Percentiles rank a stretch among this genome's conserved stretches.
These are phyloP conservation scores for Speleostelium caveatum DNA, from an alignment of 78 protist genomes.

Conservation along the genomic window DNA sequence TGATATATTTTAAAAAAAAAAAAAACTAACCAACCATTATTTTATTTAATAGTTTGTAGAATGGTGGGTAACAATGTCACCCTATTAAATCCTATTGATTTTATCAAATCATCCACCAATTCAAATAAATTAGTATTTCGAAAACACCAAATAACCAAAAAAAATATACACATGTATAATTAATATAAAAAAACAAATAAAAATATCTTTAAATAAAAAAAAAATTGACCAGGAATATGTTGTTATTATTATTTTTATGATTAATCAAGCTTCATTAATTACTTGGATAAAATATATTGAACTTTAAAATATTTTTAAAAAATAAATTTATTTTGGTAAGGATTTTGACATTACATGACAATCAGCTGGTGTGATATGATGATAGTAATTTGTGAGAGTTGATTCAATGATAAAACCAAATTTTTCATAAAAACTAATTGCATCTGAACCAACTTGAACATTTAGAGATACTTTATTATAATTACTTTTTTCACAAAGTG, in stretches of 20 bases:
- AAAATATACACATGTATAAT: background rate
- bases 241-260: no score
- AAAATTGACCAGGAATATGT: no score
- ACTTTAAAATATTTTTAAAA: no score
- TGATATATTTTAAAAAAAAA: no score
- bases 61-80: background rate
- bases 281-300: no score
- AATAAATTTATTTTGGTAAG: no score
- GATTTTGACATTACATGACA: constrained; percentile 55
- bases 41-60: no score
- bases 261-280: no score
- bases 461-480: constrained; percentile 36
- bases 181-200: no score
- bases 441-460: constrained; percentile 64
- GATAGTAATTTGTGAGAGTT: constrained; percentile 19
- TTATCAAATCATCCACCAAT: background rate
- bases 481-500: constrained; percentile 17
- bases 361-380: constrained; percentile 57
- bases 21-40: no score
- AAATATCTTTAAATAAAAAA: no score
- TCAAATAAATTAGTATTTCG: background rate
- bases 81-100: background rate
- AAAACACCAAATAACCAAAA: background rate
- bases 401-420: constrained; percentile 18
- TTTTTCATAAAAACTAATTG: constrained; percentile 56